These are phyloP conservation scores for Escallonia herrerae DNA, from an alignment of 129 eudicot species.

Conservation along the genomic window DNA sequence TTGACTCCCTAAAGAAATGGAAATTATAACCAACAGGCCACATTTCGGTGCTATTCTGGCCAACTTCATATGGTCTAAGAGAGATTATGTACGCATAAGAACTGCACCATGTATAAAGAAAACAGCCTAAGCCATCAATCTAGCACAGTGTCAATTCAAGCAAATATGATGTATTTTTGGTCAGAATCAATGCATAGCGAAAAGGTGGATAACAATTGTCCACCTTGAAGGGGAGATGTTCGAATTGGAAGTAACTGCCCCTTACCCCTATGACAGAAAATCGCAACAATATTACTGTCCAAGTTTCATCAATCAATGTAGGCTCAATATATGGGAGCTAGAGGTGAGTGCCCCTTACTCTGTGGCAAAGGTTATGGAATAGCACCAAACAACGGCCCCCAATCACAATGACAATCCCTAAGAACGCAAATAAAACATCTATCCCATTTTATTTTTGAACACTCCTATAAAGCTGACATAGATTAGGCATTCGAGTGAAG, in stretches of 20 bases:
- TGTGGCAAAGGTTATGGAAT: not conserved
- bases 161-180: not conserved
- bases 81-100: not conserved
- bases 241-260: not conserved
- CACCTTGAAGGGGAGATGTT: not conserved
- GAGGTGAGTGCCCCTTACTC: no score
- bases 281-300: not conserved
- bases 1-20: no score
- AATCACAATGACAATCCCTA: conserved; percentile 1
- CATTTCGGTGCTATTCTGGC: no score
- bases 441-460: no score
- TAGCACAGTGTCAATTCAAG: not conserved
- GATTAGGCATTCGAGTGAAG: not conserved
- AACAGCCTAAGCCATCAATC: not conserved
- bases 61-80: no score
- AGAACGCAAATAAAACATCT: not conserved
- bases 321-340: not conserved
- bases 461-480: no score
- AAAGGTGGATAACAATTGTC: not conserved
- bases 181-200: not conserved
- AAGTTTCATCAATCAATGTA: not conserved
- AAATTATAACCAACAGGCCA: no score
- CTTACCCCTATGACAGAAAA: not conserved
- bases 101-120: not conserved
- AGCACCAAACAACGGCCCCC: not conserved